Conservation (phyloP, 1,139 yeast species). For the Yamadazyma aaseri region DNA sequence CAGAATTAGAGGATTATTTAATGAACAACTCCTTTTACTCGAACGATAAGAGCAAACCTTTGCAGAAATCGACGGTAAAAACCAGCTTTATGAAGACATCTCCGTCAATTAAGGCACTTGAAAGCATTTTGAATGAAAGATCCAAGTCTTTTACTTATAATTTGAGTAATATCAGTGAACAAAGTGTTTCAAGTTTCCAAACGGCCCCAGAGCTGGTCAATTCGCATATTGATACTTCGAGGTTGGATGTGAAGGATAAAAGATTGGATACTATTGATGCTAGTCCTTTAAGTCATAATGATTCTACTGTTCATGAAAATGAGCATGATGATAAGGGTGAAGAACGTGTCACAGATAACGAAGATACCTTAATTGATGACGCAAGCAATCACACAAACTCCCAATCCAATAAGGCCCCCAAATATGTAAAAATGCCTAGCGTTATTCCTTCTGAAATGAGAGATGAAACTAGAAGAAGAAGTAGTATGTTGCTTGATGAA, state of each 20-base stretch:
- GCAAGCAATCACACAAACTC: neutral
- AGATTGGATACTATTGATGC: constrained; percentile 12
- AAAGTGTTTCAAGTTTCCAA: constrained; percentile 13
- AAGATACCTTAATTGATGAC: constrained; percentile 26
- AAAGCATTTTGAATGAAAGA: constrained; percentile 40
- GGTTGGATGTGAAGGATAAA: neutral
- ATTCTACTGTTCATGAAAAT: constrained; percentile 16
- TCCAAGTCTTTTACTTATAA: constrained; percentile 18
- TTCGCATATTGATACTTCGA: neutral
- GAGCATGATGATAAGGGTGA: constrained; percentile 7
- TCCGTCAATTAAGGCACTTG: constrained; percentile 56
- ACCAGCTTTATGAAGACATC: constrained; percentile 52
- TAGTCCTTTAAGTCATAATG: constrained; percentile 15
- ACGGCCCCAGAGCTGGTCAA: constrained; percentile 13
- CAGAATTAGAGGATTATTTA: constrained; percentile 15
- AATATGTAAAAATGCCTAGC: constrained; percentile 17
- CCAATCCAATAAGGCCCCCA: constrained; percentile 5
- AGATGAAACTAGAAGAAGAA: constrained; percentile 2
- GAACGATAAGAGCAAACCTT: constrained; percentile 9
- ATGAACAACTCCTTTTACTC: constrained; percentile 18
- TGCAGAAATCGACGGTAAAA: constrained; percentile 12
- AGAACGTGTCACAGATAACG: constrained; percentile 19
- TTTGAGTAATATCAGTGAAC: constrained; percentile 13
- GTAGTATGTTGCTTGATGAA: constrained; percentile 2
- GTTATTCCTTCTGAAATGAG: constrained; percentile 14